Evolutionary conservation across 2,329 filamentous ascomycete genomes (phyloP), one percentile per base, ranked within the genome.

Genomic region (Aulographum hederae): DNA sequence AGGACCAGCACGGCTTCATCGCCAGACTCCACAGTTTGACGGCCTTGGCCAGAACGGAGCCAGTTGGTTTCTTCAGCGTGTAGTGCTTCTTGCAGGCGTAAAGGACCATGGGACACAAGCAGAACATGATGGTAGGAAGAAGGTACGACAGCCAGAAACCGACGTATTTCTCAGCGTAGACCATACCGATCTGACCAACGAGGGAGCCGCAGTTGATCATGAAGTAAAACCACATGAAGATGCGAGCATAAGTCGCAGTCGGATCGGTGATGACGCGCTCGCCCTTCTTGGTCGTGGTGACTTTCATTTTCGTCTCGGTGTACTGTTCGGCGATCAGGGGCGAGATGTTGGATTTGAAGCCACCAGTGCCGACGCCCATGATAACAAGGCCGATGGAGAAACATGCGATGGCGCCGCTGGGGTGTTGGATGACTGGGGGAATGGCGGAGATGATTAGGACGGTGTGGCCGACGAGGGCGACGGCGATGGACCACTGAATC

Each of bases 61-160:
- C 81, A 17, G 70, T 74, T 1, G 80, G 78, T 2, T 74, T 73
- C 16, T 57, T 60, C 16, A 64, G 61, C 40, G 62, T 57, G 54
- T 84, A 84, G 40, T 46, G 64, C 43, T 71, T 70, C 44, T 67
- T 64, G 46, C 66, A 64, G 37, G 65, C 52, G 38, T 61, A 56
- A 31, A 81, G 58, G 3, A 80, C 65, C 1, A 68, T 25, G 2
- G 76, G 76, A 34, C 69, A 71, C 30, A 65, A 33, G 26, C 68
- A 59, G 57, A 78, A 78, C 45, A 79, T 54, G 34, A 61, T 49
- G 1, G 75, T 80, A 6, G 76, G 76, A 8, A 81, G 60, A 25
- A 76, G 52, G 55, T 63, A 84, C 1, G 76, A 64, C 16, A 78
- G 62, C 72, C 73, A 84, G 58, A 79, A 82, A 5, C 77, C 77